Conservation (phyloP, 1,284 basidiomycete genomes). For the Tilletia setariae region DNA sequence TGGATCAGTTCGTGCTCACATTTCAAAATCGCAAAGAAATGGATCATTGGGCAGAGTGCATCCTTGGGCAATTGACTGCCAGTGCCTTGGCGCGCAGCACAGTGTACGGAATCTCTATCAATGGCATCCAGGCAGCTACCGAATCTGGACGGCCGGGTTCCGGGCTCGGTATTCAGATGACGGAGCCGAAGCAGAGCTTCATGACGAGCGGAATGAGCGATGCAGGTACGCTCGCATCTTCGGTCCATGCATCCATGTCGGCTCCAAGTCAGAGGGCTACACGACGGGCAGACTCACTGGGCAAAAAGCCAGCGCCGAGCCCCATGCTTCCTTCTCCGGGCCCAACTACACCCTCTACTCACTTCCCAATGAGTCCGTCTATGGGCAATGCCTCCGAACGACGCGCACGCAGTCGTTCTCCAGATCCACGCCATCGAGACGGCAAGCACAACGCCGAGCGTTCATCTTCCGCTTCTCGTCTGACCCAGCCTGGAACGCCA, state of each 20-base stretch:
- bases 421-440: background rate
- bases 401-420: conserved; percentile 4
- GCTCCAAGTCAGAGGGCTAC: background rate
- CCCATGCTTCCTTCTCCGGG: background rate
- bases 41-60: background rate
- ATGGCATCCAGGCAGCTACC: background rate
- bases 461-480: background rate
- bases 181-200: background rate
- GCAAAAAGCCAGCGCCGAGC: background rate
- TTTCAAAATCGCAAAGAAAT: conserved; percentile 72
- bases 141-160: background rate
- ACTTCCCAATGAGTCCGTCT: conserved; percentile 1
- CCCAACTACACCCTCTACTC: background rate
- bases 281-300: background rate
- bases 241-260: too few species aligned
- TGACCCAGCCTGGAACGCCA: background rate
- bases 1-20: conserved; percentile 89
- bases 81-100: conserved; percentile 3
- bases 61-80: background rate
- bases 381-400: background rate
- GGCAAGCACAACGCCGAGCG: too few species aligned
- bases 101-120: background rate
- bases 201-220: background rate
- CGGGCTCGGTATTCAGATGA: background rate
- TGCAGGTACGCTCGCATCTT: too few species aligned